phyloP scores from a whole-genome alignment of 352 stramenopile species.

The Pythium volutum region DNA sequence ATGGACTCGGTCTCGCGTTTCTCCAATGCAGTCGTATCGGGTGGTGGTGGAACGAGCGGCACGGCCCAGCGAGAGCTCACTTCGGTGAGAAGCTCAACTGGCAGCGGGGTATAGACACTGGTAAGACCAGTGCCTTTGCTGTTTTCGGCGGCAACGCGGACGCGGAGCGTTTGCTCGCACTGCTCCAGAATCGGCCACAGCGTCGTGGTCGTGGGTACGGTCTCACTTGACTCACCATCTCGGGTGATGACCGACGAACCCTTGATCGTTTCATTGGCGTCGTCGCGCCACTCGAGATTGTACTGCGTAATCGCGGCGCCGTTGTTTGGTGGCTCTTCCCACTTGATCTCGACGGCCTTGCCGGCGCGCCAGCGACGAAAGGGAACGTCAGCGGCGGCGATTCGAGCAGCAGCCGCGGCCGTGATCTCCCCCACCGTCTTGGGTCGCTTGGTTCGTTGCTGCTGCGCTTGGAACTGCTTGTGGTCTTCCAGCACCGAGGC shows the following conservation, averaged over 20 bases:
- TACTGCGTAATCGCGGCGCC: conserved; percentile 63
- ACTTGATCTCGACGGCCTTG: conserved; percentile 67
- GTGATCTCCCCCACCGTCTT: conserved; percentile 45
- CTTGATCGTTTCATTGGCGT: conserved; percentile 16
- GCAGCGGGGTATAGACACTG: conserved; percentile 53
- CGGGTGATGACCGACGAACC: conserved; percentile 13
- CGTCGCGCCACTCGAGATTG: conserved; percentile 58
- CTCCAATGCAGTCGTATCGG: conserved; percentile 48
- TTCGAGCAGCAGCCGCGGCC: conserved; percentile 39
- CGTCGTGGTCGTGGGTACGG: conserved; percentile 37
- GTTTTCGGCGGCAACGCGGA: conserved; percentile 66
- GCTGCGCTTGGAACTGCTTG: conserved; percentile 25
- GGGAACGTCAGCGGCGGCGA: conserved; percentile 34
- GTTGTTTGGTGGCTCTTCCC: conserved; percentile 63
- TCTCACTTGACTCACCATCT: conserved; percentile 1
- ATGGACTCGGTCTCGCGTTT: conserved; percentile 35
- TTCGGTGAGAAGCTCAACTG: conserved; percentile 41
- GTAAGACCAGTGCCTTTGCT: conserved; percentile 49
- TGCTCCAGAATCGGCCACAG: conserved; percentile 59
- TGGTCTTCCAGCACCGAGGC: conserved; percentile 25
- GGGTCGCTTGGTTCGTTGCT: conserved; percentile 26
- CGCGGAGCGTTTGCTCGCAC: conserved; percentile 37
- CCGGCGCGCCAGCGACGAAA: conserved; percentile 68
- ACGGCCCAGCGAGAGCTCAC: conserved; percentile 57
- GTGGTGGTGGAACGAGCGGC: conserved; percentile 31